Base-by-base conservation (phyloP, 129 eudicot genomes). In the Sambucus nigra region DNA sequence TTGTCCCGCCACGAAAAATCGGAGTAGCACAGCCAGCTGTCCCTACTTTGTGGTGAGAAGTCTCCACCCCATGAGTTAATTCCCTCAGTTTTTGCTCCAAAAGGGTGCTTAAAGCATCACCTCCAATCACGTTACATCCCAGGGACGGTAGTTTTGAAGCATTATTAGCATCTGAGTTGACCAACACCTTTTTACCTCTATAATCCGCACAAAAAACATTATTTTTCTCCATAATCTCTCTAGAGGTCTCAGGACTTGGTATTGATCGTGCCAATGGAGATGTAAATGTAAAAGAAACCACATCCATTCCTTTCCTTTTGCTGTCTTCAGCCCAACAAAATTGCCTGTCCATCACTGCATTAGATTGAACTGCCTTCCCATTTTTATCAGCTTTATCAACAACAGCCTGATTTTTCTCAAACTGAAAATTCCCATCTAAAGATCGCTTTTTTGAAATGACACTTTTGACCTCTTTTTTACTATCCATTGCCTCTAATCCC, bases 281-380 rank as follows among this genome's bases (percentile, higher is more conserved):
- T 56, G 81, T 81, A 67, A 91, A 91, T 26, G 95, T 91, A 64
- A 91, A 91, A 24, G 95, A 91, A 73, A 86, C 68, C 25, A 86
- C 83, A 59, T 82, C 95, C 22, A 52, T 67, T 57, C 77, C 75
- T 3, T 69, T 79, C 32, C 68, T 82, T 71, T 66, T 73, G 53
- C 64, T 76, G 31, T 75, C 84, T 77, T 72, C 84, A 42, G 60
- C 70, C 56, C 69, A 62, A 42, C 51, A 58, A 32, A 51, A 53
- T 64, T 70, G 64, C 35, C 62, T 65, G 27, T 81, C 85, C 54
- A 20, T 45, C 7, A 20, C 21, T 19, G 25, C 50, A 58, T 57
- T 42, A 55, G 65, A 57, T 27, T 63, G 69, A 54, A 42, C 39
- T 32, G 32, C 32, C 51, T 57, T 68, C 47, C 63, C 70, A 27